Percentiles rank a stretch among this genome's conserved stretches.
phyloP scores from a whole-genome alignment of 257 asterid species.

The Przewalskia tangutica region DNA sequence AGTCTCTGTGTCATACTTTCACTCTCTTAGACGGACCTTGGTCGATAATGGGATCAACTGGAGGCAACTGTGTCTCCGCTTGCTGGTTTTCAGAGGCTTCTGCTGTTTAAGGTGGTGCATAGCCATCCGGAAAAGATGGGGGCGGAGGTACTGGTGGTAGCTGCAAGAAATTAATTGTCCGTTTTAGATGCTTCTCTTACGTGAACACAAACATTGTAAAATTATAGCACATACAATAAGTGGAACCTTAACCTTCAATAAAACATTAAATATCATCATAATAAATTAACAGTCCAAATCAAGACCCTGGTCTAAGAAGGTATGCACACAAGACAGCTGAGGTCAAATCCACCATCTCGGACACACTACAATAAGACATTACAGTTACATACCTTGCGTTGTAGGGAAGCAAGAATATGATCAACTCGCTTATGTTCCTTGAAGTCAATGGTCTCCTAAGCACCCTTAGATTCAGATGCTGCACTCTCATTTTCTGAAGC shows the following conservation, averaged over 20 bases:
- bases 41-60: conserved; percentile 75
- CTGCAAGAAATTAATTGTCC: conserved; percentile 24
- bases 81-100: conserved; percentile 51
- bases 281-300: too few relatives aligned
- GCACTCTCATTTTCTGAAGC: too few relatives aligned
- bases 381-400: too few relatives aligned
- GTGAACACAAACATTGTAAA: not conserved
- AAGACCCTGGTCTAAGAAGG: too few relatives aligned
- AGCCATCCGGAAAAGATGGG: conserved; percentile 77
- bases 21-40: conserved; percentile 89
- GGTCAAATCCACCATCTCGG: too few relatives aligned
- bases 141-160: conserved; percentile 76
- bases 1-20: conserved; percentile 26
- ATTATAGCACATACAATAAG: not conserved
- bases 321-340: too few relatives aligned
- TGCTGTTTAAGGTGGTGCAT: conserved; percentile 38
- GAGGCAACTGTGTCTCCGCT: conserved; percentile 31
- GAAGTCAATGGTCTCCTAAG: too few relatives aligned
- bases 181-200: not conserved
- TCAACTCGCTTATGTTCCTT: too few relatives aligned
- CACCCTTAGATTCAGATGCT: too few relatives aligned
- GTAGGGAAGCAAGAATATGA: too few relatives aligned
- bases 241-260: not conserved
- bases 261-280: too few relatives aligned
- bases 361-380: too few relatives aligned